These are phyloP conservation scores for Venturia pyrina DNA, from an alignment of 2,329 filamentous ascomycete species.

Conservation along the genomic window DNA sequence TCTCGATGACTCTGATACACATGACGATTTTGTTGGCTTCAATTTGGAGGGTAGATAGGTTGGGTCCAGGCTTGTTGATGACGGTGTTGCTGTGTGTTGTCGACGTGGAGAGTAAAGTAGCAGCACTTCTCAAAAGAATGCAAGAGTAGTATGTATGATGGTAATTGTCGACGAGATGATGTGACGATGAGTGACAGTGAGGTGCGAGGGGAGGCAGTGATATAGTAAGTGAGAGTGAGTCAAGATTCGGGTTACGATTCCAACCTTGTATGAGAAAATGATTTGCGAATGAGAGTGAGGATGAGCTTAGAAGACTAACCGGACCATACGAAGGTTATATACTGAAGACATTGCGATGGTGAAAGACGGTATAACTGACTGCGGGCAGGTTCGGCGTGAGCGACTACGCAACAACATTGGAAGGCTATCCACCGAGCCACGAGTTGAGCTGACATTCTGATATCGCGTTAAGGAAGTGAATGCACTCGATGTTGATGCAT, in stretches of 20 bases:
- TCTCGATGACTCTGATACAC: conserved; percentile 27
- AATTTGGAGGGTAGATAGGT: background rate
- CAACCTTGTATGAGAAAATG: background rate
- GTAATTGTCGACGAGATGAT: background rate
- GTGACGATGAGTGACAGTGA: background rate
- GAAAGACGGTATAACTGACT: background rate
- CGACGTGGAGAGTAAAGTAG: background rate
- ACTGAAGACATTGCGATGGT: conserved; percentile 1
- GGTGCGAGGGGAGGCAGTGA: background rate
- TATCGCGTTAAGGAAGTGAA: background rate
- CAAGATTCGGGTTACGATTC: background rate
- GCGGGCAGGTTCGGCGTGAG: background rate
- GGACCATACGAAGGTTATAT: background rate
- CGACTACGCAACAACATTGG: background rate
- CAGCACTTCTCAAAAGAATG: background rate
- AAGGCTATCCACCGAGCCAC: background rate
- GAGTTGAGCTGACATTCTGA: conserved; percentile 5
- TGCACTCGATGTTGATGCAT: background rate
- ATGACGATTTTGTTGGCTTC: conserved; percentile 16
- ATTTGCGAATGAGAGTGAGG: conserved; percentile 1
- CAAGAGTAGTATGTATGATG: background rate
- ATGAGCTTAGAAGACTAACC: conserved; percentile 1
- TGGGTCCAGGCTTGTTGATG: background rate
- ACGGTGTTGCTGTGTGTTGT: background rate
- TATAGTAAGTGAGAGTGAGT: background rate